A percentile compares a stretch with the other conserved stretches of the same genome.
Evolutionary conservation across 148 eudicot species (phyloP).

Genomic region (Dianthus caryophyllus): DNA sequence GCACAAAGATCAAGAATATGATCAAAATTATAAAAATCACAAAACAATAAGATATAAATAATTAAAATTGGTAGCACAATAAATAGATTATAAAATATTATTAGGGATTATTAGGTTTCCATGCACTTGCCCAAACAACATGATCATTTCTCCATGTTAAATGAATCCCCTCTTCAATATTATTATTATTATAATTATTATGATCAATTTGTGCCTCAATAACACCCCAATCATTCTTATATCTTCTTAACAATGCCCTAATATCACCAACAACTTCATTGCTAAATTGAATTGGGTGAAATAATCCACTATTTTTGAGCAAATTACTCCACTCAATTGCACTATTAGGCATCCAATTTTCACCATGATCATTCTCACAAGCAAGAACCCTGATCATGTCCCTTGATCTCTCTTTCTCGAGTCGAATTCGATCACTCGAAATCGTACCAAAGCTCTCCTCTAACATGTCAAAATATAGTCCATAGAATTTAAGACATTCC

Average conservation of each 20-base stretch:
- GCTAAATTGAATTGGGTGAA: constrained; percentile 19
- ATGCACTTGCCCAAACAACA: constrained; percentile 28
- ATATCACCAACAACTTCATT: constrained; percentile 29
- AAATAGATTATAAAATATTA: not conserved
- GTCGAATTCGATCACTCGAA: constrained; percentile 23
- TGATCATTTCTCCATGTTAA: constrained; percentile 27
- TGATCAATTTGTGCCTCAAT: constrained; percentile 17
- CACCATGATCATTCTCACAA: constrained; percentile 13
- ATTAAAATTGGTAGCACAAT: not conserved
- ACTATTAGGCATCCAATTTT: constrained; percentile 14
- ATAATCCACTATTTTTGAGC: constrained; percentile 7
- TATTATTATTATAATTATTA: not conserved
- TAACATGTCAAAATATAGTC: constrained; percentile 27
- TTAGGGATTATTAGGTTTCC: constrained; percentile 24
- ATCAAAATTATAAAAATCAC: constrained; percentile 8
- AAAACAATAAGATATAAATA: not conserved
- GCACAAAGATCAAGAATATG: constrained; percentile 4
- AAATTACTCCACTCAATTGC: constrained; percentile 25
- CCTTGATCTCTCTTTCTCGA: constrained; percentile 24
- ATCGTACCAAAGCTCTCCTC: constrained; percentile 26
- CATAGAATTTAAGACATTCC: constrained; percentile 24
- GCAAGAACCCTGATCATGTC: constrained; percentile 16
- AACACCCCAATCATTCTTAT: constrained; percentile 20
- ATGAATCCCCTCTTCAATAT: constrained; percentile 21
- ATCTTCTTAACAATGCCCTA: constrained; percentile 30